A percentile compares a stretch with the other conserved stretches of the same genome.
Evolutionary conservation across 2,329 filamentous ascomycete genomes (phyloP).

Genomic region (Byssothecium circinans): DNA sequence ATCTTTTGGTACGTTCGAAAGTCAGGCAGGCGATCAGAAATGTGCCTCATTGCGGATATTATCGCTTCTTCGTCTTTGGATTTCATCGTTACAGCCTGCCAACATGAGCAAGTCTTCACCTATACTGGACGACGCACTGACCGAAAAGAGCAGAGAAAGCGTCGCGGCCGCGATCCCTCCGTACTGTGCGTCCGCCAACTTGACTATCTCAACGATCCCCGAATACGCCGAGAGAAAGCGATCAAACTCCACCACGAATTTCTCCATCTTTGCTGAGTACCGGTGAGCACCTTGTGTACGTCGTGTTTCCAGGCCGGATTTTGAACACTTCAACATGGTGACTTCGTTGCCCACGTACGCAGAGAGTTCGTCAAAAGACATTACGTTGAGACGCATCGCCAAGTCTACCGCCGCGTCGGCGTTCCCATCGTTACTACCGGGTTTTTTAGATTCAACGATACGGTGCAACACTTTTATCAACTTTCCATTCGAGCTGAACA

Average conservation of each 20-base stretch:
- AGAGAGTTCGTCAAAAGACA: too few species aligned
- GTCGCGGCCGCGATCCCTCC: slow-evolving; percentile 4
- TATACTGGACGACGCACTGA: too few species aligned
- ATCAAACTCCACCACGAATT: slow-evolving; percentile 1
- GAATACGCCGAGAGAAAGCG: slow-evolving; percentile 5
- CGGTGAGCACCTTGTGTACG: slow-evolving; percentile 1
- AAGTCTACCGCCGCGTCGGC: too few species aligned
- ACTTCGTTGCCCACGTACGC: too few species aligned
- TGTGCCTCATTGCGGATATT: slow-evolving; percentile 4
- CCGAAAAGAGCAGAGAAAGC: slow-evolving; percentile 3
- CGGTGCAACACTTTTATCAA: too few species aligned
- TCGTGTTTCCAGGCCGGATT: not conserved
- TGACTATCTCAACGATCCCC: slow-evolving; percentile 5
- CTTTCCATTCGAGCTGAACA: too few species aligned
- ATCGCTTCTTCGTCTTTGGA: slow-evolving; percentile 10
- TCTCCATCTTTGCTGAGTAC: not conserved
- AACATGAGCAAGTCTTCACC: too few species aligned
- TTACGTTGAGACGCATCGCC: too few species aligned
- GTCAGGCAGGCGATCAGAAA: slow-evolving; percentile 10
- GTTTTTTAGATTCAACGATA: too few species aligned
- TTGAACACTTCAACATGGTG: not conserved
- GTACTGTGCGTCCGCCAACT: slow-evolving; percentile 1
- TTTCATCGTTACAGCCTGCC: slow-evolving; percentile 11
- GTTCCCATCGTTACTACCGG: too few species aligned
- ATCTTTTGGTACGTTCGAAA: slow-evolving; percentile 7